These are phyloP conservation scores for Orbilia quercus DNA, from an alignment of 2,329 filamentous ascomycete species.

Conservation along the genomic window DNA sequence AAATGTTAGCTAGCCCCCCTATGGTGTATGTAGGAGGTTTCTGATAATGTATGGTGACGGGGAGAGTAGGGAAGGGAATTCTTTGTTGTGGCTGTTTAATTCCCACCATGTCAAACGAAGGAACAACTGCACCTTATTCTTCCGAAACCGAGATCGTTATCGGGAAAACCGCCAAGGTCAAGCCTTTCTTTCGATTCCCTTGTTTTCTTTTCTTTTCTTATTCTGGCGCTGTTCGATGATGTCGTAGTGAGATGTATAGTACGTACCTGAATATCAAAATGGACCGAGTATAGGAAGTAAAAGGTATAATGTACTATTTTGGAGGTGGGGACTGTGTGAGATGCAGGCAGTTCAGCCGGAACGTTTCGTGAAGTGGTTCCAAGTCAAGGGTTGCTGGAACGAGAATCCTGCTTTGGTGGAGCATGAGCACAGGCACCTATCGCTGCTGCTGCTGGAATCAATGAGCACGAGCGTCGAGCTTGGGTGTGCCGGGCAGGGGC, in stretches of 20 bases:
- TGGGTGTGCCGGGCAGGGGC: slow-evolving; percentile 14
- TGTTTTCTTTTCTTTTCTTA: slow-evolving; percentile 35
- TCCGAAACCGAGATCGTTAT: slow-evolving; percentile 50
- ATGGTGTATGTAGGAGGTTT: slow-evolving; percentile 50
- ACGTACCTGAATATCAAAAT: slow-evolving; percentile 57
- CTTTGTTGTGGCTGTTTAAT: slow-evolving; percentile 50
- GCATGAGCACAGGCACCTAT: slow-evolving; percentile 33
- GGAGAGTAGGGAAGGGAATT: slow-evolving; percentile 42
- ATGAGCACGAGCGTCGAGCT: slow-evolving; percentile 34
- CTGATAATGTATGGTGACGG: slow-evolving; percentile 52
- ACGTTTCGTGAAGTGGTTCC: slow-evolving; percentile 51
- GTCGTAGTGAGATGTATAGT: slow-evolving; percentile 36
- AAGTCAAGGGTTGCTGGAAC: slow-evolving; percentile 56
- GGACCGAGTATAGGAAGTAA: too few relatives aligned
- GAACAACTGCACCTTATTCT: slow-evolving; percentile 42
- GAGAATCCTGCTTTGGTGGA: slow-evolving; percentile 37
- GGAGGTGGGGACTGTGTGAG: slow-evolving; percentile 32
- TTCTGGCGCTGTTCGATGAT: slow-evolving; percentile 18
- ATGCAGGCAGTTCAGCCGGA: slow-evolving; percentile 54
- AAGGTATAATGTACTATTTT: not conserved
- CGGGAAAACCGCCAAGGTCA: not conserved
- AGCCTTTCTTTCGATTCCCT: slow-evolving; percentile 19
- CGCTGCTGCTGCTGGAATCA: too few relatives aligned
- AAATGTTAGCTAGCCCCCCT: slow-evolving; percentile 52
- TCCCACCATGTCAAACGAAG: slow-evolving; percentile 37